Percentiles rank a stretch among this genome's conserved stretches.
Evolutionary conservation across 495 filamentous ascomycete species (phyloP).

Genomic region (Hyaloscypha bicolor): DNA sequence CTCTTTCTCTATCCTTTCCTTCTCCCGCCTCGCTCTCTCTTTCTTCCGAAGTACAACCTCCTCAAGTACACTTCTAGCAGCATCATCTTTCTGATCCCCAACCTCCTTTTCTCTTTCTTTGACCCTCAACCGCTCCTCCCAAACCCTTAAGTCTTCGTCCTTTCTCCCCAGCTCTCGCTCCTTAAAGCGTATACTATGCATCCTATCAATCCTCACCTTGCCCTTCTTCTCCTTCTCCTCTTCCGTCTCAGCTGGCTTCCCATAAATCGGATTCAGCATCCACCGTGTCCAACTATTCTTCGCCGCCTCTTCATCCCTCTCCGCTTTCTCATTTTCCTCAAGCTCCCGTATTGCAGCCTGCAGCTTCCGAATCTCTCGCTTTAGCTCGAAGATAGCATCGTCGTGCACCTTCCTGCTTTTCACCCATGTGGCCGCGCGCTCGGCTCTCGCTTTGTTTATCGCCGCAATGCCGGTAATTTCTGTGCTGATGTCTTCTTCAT

Average conservation of each 20-base stretch:
- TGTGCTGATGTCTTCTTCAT: background rate
- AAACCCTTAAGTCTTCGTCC: slow-evolving; percentile 23
- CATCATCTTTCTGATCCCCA: slow-evolving; percentile 23
- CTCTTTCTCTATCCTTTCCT: slow-evolving; percentile 20
- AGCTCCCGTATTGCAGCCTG: slow-evolving; percentile 31
- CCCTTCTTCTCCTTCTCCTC: slow-evolving; percentile 38
- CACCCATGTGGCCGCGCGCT: slow-evolving; percentile 34
- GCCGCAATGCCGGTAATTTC: slow-evolving; percentile 35
- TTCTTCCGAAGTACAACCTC: slow-evolving; percentile 18
- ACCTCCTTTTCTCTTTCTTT: slow-evolving; percentile 20
- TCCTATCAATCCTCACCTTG: slow-evolving; percentile 36
- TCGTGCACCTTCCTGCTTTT: slow-evolving; percentile 32
- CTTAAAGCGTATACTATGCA: slow-evolving; percentile 36
- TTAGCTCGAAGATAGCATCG: slow-evolving; percentile 30
- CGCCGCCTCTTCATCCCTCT: slow-evolving; percentile 31
- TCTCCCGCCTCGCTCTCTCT: slow-evolving; percentile 14
- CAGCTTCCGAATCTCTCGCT: slow-evolving; percentile 32
- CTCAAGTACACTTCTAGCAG: slow-evolving; percentile 20
- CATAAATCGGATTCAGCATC: slow-evolving; percentile 34
- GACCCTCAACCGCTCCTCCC: slow-evolving; percentile 28
- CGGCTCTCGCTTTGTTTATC: slow-evolving; percentile 35
- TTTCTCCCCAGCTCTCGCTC: slow-evolving; percentile 30
- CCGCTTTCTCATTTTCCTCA: slow-evolving; percentile 21
- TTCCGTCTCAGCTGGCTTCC: slow-evolving; percentile 32
- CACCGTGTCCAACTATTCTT: slow-evolving; percentile 37